These are phyloP conservation scores for Ambispora gerdemannii DNA, from an alignment of 192 early-diverging fungal species.

Conservation along the genomic window DNA sequence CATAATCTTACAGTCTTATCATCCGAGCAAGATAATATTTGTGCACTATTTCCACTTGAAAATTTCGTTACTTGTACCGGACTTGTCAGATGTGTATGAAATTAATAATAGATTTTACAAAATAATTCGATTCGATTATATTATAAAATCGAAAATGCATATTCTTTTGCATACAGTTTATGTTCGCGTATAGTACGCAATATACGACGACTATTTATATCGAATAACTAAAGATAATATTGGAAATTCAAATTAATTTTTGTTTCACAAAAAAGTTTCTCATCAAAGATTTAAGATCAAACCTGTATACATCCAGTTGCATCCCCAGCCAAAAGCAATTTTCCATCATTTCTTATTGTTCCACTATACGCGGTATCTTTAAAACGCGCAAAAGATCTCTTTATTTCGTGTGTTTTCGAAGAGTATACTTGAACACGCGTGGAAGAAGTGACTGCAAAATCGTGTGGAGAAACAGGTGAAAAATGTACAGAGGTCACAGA, in stretches of 20 bases:
- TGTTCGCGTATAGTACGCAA: conserved; percentile 61
- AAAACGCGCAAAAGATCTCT: conserved; percentile 92
- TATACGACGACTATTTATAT: conserved; percentile 63
- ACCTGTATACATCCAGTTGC: conserved; percentile 79
- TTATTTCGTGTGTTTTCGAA: conserved; percentile 74
- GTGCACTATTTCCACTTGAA: conserved; percentile 64
- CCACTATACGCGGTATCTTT: conserved; percentile 81
- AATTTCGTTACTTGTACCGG: conserved; percentile 84
- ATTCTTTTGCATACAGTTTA: conserved; percentile 44
- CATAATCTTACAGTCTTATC: conserved; percentile 90
- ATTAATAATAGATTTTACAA: background rate
- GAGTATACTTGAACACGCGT: conserved; percentile 91
- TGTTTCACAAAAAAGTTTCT: background rate
- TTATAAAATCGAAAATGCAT: background rate
- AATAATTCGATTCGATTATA: background rate
- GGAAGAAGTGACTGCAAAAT: conserved; percentile 88
- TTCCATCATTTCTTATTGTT: conserved; percentile 79
- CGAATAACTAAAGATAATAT: conserved; percentile 49
- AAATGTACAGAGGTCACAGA: conserved; percentile 81
- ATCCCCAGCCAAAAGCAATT: conserved; percentile 92
- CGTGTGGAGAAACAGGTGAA: conserved; percentile 72
- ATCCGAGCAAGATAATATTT: conserved; percentile 85
- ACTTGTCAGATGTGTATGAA: conserved; percentile 35
- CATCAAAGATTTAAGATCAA: background rate
- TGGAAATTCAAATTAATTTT: background rate